Percentiles rank a stretch among this genome's conserved stretches.
Conservation (phyloP, 2,329 filamentous ascomycete genomes). For the Pseudogymnoascus sp. region DNA sequence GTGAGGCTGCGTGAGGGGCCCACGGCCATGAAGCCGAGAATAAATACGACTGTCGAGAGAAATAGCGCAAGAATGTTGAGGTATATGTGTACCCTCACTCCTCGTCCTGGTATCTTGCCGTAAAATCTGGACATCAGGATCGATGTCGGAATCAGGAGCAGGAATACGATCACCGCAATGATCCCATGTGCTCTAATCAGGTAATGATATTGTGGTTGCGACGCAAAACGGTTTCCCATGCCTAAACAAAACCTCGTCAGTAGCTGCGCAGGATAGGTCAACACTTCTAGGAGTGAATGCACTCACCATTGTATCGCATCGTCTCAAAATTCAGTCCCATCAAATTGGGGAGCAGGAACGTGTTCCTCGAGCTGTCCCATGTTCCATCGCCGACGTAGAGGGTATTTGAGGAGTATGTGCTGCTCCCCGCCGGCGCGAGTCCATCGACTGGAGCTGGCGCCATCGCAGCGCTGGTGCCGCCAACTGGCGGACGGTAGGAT, state of each 20-base stretch:
- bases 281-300: neutral
- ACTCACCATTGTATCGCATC: conserved; percentile 73
- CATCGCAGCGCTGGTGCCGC: conserved; percentile 5
- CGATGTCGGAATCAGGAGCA: conserved; percentile 64
- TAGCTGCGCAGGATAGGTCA: neutral
- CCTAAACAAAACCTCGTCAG: conserved; percentile 36
- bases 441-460: conserved; percentile 19
- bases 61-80: conserved; percentile 61
- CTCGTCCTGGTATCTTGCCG: conserved; percentile 49
- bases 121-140: conserved; percentile 69
- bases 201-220: conserved; percentile 58
- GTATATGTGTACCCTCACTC: conserved; percentile 64
- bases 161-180: conserved; percentile 63
- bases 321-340: conserved; percentile 70
- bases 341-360: conserved; percentile 70
- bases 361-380: conserved; percentile 70
- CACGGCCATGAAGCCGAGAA: conserved; percentile 71
- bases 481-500: conserved; percentile 4
- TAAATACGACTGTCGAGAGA: conserved; percentile 61
- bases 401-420: conserved; percentile 64
- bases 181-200: conserved; percentile 65
- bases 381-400: conserved; percentile 74
- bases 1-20: conserved; percentile 62
- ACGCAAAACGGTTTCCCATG: conserved; percentile 73
- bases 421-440: conserved; percentile 53